Conservation (phyloP, 2,329 filamentous ascomycete genomes). For the Sclerotinia trifoliorum region DNA sequence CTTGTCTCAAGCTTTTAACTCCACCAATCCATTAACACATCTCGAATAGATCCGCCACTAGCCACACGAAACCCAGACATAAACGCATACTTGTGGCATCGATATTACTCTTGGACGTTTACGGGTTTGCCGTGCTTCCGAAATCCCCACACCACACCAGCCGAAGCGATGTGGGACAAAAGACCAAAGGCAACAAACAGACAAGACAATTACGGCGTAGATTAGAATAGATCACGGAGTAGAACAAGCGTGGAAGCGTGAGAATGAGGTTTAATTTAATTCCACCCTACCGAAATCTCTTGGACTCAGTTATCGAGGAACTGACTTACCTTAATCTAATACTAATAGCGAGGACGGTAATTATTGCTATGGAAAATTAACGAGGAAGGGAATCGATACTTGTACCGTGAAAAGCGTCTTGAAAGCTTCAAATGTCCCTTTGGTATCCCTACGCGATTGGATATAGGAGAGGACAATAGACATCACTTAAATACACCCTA, state of each 20-base stretch:
- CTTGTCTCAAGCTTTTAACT: too few species aligned
- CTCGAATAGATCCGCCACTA: neutral
- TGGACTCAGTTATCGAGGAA: neutral
- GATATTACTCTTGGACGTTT: neutral
- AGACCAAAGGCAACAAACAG: too few species aligned
- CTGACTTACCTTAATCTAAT: neutral
- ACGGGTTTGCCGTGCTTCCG: neutral
- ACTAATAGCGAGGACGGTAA: neutral
- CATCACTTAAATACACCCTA: neutral
- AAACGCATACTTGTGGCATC: neutral
- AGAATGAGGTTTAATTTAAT: neutral
- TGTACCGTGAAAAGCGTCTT: neutral
- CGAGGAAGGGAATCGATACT: neutral
- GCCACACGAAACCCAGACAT: neutral
- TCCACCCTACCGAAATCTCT: neutral
- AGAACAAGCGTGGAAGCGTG: neutral
- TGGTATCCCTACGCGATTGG: neutral
- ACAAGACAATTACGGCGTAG: neutral
- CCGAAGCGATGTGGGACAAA: neutral
- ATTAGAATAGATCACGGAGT: neutral
- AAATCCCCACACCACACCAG: constrained; percentile 4
- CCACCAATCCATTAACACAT: neutral
- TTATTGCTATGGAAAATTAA: neutral
- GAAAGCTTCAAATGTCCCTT: neutral
- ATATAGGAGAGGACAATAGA: neutral